Conservation (phyloP, 2,329 filamentous ascomycete genomes). For the Colletotrichum viniferum region DNA sequence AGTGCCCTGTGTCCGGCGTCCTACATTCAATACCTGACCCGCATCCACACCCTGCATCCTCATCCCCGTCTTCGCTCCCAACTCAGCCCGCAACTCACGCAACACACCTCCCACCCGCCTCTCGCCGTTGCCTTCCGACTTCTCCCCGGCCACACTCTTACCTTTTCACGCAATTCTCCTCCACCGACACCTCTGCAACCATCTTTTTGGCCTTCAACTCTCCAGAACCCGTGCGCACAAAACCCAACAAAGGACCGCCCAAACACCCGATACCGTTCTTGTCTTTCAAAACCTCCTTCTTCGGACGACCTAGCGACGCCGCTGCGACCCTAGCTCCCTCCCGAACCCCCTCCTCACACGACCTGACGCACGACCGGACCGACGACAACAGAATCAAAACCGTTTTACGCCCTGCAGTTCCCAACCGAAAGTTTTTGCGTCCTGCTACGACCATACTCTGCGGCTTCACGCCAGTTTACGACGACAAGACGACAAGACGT, state of each 20-base stretch:
- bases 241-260: not conserved
- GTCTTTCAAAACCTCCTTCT: not conserved
- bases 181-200: not conserved
- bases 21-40: not conserved
- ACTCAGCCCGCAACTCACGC: conserved; percentile 5
- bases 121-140: conserved; percentile 5
- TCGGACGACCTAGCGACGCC: conserved; percentile 9
- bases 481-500: not conserved
- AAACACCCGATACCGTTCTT: conserved; percentile 6
- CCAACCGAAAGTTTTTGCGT: not conserved
- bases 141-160: not conserved
- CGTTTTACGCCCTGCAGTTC: not conserved
- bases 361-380: not conserved
- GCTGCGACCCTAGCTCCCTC: conserved; percentile 4
- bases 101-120: conserved; percentile 9
- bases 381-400: not conserved
- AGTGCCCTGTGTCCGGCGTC: not conserved
- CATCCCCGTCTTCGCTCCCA: not conserved
- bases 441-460: not conserved
- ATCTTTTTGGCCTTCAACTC: not conserved
- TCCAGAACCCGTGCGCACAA: not conserved
- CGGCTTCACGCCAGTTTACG: not conserved
- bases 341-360: conserved; percentile 6
- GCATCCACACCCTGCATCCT: not conserved
- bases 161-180: not conserved